A percentile compares a stretch with the other conserved stretches of the same genome.
Conservation (phyloP, 2,329 filamentous ascomycete species). For the Scytalidium lignicola region DNA sequence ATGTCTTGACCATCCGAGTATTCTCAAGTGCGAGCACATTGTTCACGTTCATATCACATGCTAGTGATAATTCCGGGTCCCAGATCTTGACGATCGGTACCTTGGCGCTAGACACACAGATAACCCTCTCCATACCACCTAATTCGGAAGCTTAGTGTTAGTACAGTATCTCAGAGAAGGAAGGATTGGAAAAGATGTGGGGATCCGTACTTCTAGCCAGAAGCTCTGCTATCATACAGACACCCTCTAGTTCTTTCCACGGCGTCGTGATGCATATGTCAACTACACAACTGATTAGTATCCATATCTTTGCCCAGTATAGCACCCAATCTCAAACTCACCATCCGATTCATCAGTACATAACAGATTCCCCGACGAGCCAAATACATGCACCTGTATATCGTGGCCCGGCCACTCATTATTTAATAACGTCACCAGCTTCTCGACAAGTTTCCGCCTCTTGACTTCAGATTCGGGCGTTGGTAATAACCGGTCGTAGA, state of each 20-base stretch:
- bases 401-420: slow-evolving; percentile 86
- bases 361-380: slow-evolving; percentile 92
- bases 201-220: slow-evolving; percentile 70
- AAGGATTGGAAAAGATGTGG: no score
- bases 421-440: slow-evolving; percentile 83
- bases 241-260: slow-evolving; percentile 80
- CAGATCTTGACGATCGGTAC: slow-evolving; percentile 98
- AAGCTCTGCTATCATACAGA: slow-evolving; percentile 85
- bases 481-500: slow-evolving; percentile 82
- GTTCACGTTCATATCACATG: slow-evolving; percentile 98
- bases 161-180: no score
- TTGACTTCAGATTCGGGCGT: slow-evolving; percentile 73
- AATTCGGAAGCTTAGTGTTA: not conserved
- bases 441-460: slow-evolving; percentile 71
- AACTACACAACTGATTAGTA: slow-evolving; percentile 47
- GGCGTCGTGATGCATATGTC: slow-evolving; percentile 96
- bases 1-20: slow-evolving; percentile 95
- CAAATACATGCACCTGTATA: slow-evolving; percentile 89
- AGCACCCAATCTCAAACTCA: slow-evolving; percentile 39
- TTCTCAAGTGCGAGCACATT: slow-evolving; percentile 94
- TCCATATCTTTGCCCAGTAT: not conserved
- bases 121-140: slow-evolving; percentile 96
- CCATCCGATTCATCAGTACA: slow-evolving; percentile 96
- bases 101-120: slow-evolving; percentile 91
- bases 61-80: slow-evolving; percentile 85